phyloP scores from a whole-genome alignment of 2,329 filamentous ascomycete species.

The Pseudomassariella vexata region DNA sequence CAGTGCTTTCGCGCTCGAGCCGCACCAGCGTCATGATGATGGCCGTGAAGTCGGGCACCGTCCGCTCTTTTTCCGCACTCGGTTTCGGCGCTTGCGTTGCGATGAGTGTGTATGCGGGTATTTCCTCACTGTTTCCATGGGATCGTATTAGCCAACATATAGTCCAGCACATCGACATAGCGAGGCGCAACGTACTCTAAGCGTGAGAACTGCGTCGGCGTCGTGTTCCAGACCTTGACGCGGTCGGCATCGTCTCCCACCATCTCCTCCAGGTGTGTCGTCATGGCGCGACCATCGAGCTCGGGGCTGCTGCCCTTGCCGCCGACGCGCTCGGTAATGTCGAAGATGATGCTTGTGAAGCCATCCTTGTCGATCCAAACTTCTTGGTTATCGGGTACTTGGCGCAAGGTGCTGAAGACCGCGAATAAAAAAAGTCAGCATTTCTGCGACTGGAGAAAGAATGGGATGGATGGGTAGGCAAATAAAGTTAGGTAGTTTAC shows the following conservation, averaged over 20 bases:
- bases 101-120: slow-evolving; percentile 63
- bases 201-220: slow-evolving; percentile 51
- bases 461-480: no score
- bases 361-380: slow-evolving; percentile 81
- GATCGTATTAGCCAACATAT: slow-evolving; percentile 5
- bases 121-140: slow-evolving; percentile 32
- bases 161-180: not conserved
- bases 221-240: slow-evolving; percentile 62
- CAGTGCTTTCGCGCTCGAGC: slow-evolving; percentile 68
- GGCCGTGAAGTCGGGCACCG: slow-evolving; percentile 60
- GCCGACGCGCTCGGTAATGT: slow-evolving; percentile 79
- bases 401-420: slow-evolving; percentile 56
- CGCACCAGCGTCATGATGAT: slow-evolving; percentile 74
- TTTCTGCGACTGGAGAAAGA: not conserved
- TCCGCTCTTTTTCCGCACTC: slow-evolving; percentile 28
- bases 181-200: slow-evolving; percentile 37
- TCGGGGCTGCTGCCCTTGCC: slow-evolving; percentile 45
- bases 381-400: slow-evolving; percentile 85
- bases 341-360: slow-evolving; percentile 82
- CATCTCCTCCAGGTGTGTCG: slow-evolving; percentile 63
- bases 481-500: no score
- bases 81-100: slow-evolving; percentile 52
- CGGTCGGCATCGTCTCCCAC: slow-evolving; percentile 58
- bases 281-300: slow-evolving; percentile 64
- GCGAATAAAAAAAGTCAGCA: not conserved